Base-by-base conservation (phyloP, 2,329 filamentous ascomycete species). In the Claviceps sp. region DNA sequence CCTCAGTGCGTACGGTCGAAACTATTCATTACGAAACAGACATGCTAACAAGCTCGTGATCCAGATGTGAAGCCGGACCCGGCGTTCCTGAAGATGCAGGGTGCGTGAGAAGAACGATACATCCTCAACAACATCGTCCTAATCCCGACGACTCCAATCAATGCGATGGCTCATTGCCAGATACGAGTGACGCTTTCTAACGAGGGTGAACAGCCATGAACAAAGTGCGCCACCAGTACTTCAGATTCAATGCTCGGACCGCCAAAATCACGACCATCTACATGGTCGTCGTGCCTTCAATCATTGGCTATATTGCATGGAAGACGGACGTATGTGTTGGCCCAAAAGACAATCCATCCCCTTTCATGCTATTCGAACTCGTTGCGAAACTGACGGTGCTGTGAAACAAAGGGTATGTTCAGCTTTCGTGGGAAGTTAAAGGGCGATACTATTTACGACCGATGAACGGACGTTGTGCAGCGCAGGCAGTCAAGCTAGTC, bases 161-260 rank as follows among this genome's bases (percentile, higher is more conserved):
- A 38, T 39, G 30, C 17, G 10, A 2, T 34, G 7, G 17, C n/a
- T 5, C 48, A 34, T 19, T 5, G 38, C 42, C 17, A 19, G 17
- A 30, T 19, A 11, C 37, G 8, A 38, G 19, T 22, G 50, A 48
- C 48, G 38, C 39, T 37, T 13, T 48, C 60, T 66, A 62, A 65
- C 60, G 45, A 49, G 26, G 3, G 46, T 54, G 39, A 54, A 61
- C 63, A 95, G 90, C 85, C 68, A 87, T 96, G 82, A 81, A 78
- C 64, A 75, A 79, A 64, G 89, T 87, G 74, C 85, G 93, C 59
- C 85, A 90, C 80, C 89, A 89, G 73, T 95, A 88, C 80, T 98
- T 97, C 80, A 81, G 89, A 69, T 97, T 89, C 88, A 97, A 86
- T 39, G 79, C 82, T 50, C 78, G 86, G 63, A 95, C 89, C 46